These are phyloP conservation scores for Leccinum griseonigrum DNA, from an alignment of 1,284 basidiomycete species.

Conservation along the genomic window DNA sequence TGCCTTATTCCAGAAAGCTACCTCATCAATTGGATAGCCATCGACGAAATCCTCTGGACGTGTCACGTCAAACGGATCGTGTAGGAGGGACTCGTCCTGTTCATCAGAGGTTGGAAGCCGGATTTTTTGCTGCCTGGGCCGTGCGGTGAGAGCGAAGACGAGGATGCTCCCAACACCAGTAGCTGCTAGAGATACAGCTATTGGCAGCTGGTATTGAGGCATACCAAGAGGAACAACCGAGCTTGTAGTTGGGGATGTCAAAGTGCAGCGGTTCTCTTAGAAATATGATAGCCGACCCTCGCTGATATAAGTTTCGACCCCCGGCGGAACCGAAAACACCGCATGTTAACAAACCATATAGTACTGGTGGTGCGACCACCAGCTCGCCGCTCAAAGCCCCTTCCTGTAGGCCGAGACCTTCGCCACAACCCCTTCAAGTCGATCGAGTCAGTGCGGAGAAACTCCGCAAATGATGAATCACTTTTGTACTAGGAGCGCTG, in stretches of 20 bases:
- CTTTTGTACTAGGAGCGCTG: not conserved
- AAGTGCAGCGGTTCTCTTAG: not conserved
- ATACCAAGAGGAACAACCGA: constrained; percentile 33
- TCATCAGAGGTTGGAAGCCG: constrained; percentile 48
- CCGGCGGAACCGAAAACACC: constrained; percentile 20
- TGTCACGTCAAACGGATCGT: constrained; percentile 78
- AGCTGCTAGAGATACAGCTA: constrained; percentile 48
- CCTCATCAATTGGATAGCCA: constrained; percentile 72
- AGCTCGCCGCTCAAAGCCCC: not conserved
- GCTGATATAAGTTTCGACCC: constrained; percentile 13
- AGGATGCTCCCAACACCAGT: constrained; percentile 45
- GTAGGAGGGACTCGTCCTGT: constrained; percentile 34
- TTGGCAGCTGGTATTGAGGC: constrained; percentile 59
- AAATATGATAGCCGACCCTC: not conserved
- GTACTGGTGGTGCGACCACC: not conserved
- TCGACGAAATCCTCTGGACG: constrained; percentile 69
- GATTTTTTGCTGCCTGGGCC: constrained; percentile 50
- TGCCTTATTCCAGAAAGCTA: constrained; percentile 70
- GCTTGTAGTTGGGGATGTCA: not conserved
- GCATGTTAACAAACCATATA: not conserved
- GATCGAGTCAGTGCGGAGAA: not conserved
- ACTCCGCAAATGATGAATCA: not conserved
- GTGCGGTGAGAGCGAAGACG: constrained; percentile 38
- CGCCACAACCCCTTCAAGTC: not conserved
- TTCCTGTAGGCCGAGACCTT: not conserved